Base-by-base conservation (phyloP, 2,329 filamentous ascomycete genomes). In the Didymella keratinophila region DNA sequence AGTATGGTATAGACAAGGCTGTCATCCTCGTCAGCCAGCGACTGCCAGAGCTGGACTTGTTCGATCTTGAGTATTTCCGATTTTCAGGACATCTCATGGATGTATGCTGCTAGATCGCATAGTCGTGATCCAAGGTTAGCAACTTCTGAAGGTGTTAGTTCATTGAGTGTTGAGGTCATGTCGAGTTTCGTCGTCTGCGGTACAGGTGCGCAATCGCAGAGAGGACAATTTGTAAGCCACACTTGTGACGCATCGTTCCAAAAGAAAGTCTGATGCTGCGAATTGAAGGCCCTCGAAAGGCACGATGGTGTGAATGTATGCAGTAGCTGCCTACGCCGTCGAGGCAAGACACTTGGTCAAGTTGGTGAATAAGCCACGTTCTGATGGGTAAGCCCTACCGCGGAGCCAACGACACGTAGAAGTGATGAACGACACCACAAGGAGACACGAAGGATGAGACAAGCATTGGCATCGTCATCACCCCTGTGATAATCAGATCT, bases 381-480 rank as follows among this genome's bases (percentile, higher is more conserved):
- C 7, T 18, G 18, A 12, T 39, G 32, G 32, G 16, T 36, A 36
- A 36, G 32, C n/a, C 32, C n/a, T 39, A 8, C 36, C 36, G 36
- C 36, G 36, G 36, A 39, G 36, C 36, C 36, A 11, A 39, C 36
- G 16, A 39, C 36, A 39, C 36, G n/a, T 23, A 27, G 14, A 28
- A 34, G 21, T 56, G 53, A 46, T 46, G 34, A 11, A n/a, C 23
- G 30, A 23, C 48, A 43, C 11, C 23, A 27, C 25, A 32, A 32
- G 41, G 21, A n/a, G 41, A 8, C 4, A 25, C 23, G 6, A 20
- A 50, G 21, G 12, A 28, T 37, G 3, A 25, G 39, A 53, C 45
- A 42, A 53, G 50, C 45, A 53, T 53, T 53, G 50, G 44, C 56
- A 36, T 45, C 56, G 49, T 53, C 55, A 52, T 53, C 11, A 53